Percentiles rank a stretch among this genome's conserved stretches.
Conservation (phyloP, 257 asterid genomes). For the Solanum rostratum region DNA sequence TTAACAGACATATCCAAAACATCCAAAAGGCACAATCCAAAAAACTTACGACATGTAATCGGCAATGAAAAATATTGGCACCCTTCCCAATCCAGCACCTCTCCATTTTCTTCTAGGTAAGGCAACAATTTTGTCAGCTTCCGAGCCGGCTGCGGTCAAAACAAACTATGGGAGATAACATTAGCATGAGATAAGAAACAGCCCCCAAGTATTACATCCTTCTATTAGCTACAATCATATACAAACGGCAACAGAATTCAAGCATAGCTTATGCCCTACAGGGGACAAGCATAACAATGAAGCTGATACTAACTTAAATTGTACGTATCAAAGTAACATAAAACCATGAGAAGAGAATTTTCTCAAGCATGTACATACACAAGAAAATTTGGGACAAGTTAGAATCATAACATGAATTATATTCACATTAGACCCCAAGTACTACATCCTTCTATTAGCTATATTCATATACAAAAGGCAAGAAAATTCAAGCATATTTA, state of each 20-base stretch:
- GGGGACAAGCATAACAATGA: not conserved
- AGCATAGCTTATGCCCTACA: not conserved
- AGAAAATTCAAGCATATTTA: not conserved
- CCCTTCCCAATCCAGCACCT: conserved; percentile 72
- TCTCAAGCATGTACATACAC: not conserved
- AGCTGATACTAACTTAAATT: not conserved
- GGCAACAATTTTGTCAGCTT: conserved; percentile 59
- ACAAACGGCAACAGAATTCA: not conserved
- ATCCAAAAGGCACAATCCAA: not conserved
- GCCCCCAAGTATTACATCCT: not conserved
- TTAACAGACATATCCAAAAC: not conserved
- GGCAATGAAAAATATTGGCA: conserved; percentile 70
- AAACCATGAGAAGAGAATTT: not conserved
- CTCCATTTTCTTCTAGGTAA: conserved; percentile 76
- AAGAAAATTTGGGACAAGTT: not conserved
- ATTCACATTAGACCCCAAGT: not conserved
- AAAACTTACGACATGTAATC: conserved; percentile 75
- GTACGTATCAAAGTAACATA: not conserved
- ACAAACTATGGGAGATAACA: conserved; percentile 50
- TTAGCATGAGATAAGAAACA: conserved; percentile 2
- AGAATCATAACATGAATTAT: not conserved
- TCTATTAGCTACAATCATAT: not conserved
- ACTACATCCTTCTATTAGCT: not conserved
- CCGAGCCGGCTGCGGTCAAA: conserved; percentile 85
- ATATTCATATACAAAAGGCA: not conserved